Evolutionary conservation across 2,329 filamentous ascomycete genomes (phyloP), one percentile per base, ranked within the genome.

Genomic region (Phialophora tarda): DNA sequence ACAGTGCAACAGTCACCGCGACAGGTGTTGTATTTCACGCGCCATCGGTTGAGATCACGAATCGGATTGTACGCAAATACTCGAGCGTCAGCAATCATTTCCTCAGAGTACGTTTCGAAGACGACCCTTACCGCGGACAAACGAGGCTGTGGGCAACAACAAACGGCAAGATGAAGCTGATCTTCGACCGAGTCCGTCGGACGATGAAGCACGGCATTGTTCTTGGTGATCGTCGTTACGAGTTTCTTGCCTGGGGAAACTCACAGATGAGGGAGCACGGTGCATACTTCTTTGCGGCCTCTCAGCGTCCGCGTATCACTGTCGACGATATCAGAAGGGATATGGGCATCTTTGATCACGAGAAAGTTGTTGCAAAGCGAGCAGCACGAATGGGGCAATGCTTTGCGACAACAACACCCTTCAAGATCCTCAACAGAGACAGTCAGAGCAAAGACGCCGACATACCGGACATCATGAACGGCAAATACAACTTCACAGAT

Each of bases 171-270:
- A 88, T 89, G 69, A 85, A 92, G 65, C 86, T 91, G 62, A 76
- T 97, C 0, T 97, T 91, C 76, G 87, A 87, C 28, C 86, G 92
- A 12, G 84, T 97, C 23, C 87, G 87, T 69, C 85, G 89, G 56
- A 86, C 89, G 0, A 81, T 98, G 74, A 83, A 80, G 53, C 86
- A 95, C 63, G 95, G 95, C 0, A 94, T 99, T 70, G 83, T 83
- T 0, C 88, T 99, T 58, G 95, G 92, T 4, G 91, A 89, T 69
- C 88, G 92, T 7, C 86, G 87, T 65, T 99, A 93, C 77, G 86
- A 94, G 71, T 98, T 98, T 70, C 85, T 99, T 28, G 95, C 94
- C 0, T 97, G 93, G 79, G 94, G 95, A 0, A 98, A 95, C 77
- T 97, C 95, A 0, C 95, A 99, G 73, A 91, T 99, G 66, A 87